These are phyloP conservation scores for Lentinula edodes DNA, from an alignment of 768 basidiomycete genomes.

Conservation along the genomic window DNA sequence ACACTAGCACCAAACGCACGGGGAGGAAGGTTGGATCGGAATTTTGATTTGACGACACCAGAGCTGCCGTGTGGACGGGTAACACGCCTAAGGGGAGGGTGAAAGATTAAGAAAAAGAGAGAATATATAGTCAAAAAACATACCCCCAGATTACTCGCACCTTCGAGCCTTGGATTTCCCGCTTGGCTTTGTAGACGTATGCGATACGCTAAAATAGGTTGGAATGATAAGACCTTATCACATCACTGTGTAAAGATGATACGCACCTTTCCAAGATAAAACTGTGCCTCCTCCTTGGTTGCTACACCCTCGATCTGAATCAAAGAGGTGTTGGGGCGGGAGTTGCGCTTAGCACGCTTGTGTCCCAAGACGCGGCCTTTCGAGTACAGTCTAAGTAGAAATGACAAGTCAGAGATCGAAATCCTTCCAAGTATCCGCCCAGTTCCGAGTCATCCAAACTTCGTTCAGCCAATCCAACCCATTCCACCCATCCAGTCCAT, in stretches of 20 bases:
- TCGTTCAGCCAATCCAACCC: slow-evolving; percentile 1
- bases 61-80: slow-evolving; percentile 92
- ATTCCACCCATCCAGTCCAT: not conserved
- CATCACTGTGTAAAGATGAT: not conserved
- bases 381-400: slow-evolving; percentile 71
- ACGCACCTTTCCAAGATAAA: slow-evolving; percentile 96
- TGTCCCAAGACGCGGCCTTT: slow-evolving; percentile 97
- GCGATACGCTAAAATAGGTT: slow-evolving; percentile 70
- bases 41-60: slow-evolving; percentile 97
- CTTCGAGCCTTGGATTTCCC: slow-evolving; percentile 90
- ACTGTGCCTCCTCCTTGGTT: slow-evolving; percentile 89
- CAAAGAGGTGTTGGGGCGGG: slow-evolving; percentile 91
- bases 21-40: slow-evolving; percentile 91
- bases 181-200: slow-evolving; percentile 96
- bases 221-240: slow-evolving; percentile 3
- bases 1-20: slow-evolving; percentile 90
- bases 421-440: slow-evolving; percentile 10
- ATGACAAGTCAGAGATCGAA: not conserved
- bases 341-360: slow-evolving; percentile 98
- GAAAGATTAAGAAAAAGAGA: not conserved
- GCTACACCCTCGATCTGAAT: slow-evolving; percentile 96
- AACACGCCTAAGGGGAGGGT: slow-evolving; percentile 54
- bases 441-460: slow-evolving; percentile 1
- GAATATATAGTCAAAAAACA: slow-evolving; percentile 20
- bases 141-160: slow-evolving; percentile 99